Evolutionary conservation across 2,329 filamentous ascomycete genomes (phyloP), one percentile per base, ranked within the genome.

Genomic region (Cyanodermella asteris): DNA sequence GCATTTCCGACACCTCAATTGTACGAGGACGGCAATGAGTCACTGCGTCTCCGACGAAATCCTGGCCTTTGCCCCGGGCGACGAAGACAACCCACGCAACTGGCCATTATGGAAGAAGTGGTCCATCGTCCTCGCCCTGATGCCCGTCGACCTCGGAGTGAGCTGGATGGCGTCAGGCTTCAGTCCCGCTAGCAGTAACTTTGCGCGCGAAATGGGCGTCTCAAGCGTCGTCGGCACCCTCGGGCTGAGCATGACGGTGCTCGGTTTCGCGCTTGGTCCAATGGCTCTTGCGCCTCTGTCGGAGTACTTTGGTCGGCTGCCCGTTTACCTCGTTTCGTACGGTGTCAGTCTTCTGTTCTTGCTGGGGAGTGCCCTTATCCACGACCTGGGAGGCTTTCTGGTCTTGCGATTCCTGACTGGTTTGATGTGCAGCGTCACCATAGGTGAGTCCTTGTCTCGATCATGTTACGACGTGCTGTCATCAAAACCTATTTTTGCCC

Each of bases 151-250:
- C 27, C 31, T 48, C 4, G 43, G 36, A 3, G 44, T 46, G 13
- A 41, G 36, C n/a, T 59, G 53, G 46, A 52, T 50, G 6, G 55
- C 55, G 2, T 55, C 51, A 5, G 55, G 54, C 6, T 59, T 53
- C 35, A 56, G 51, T 3, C 54, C 56, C 1, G 50, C 46, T 0
- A 38, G 43, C 9, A 34, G 31, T n/a, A 48, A 51, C 20, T 55
- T 59, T 26, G 43, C 41, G 2, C 38, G 45, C 6, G 47, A 53
- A 10, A 51, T 59, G 28, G 38, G 41, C 8, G 38, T 55, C 3
- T 45, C 48, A 3, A 34, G 43, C 10, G 47, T 51, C 20, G 37
- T 55, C 12, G 51, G 47, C 2, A 53, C 51, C 1, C 35, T 59
- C 4, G 54, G 55, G 4, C 26, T 59, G 23, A 54, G 49, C 22